Base-by-base conservation (phyloP, 768 basidiomycete genomes). In the Epithele typhae region DNA sequence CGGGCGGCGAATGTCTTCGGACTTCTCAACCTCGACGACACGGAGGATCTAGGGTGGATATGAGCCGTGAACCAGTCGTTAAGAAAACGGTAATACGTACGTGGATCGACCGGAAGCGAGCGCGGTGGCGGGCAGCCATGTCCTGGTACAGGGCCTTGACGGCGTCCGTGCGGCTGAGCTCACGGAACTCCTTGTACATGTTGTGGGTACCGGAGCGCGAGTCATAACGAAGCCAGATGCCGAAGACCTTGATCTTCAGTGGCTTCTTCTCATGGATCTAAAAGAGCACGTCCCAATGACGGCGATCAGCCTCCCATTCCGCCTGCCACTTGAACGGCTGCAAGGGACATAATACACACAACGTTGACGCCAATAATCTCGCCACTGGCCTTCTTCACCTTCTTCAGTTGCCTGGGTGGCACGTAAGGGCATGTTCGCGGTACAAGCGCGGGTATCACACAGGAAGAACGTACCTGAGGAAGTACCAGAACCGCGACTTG, bases 181-280 rank as follows among this genome's bases (percentile, higher is more conserved):
- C 95, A 64, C 93, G 91, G 87, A 91, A 97, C 71, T 91, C 88
- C 82, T 94, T 94, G 88, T 96, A 96, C 93, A 97, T 95, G 84
- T 99, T 99, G 85, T 98, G 96, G 37, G 96, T 99, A 54, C 96
- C 96, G 42, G 94, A 96, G 61, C 95, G 92, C 45, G 95, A 98
- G 74, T 99, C 96, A 73, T 99, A 99, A 60, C 95, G 89, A 67
- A 99, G 72, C 96, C 96, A 98, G 74, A 99, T 90, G 58, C 96
- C 96, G 66, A 99, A 97, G 86, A 96, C 98, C 82, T 99, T 98
- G 70, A 97, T 88, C 75, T 94, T 94, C 70, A 96, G 66, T 19
- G 96, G 96, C 71, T 87, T 92, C 81, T 91, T 94, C 77, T 98
- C 95, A 65, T 87, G 82, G 67, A 98, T 97, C 94, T 97, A 81